Base-by-base conservation (phyloP, 106 monocot genomes). In the Allium cepa region DNA sequence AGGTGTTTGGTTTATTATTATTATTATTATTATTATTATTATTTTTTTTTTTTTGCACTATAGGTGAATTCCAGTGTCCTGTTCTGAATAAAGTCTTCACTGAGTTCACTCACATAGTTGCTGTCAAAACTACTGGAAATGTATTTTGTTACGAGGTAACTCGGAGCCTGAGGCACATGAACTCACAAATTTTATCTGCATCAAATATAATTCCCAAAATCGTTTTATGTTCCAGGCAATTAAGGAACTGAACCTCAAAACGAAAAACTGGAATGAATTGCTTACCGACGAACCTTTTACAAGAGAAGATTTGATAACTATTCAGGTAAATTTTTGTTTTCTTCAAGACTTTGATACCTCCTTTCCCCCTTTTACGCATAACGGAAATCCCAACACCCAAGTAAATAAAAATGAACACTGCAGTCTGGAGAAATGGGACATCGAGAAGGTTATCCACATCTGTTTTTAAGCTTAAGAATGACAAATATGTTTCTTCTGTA, bases 11-110 rank as follows among this genome's bases (percentile, higher is more conserved):
- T 61, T 17, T 22, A 61, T 10, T 61, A 61, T 61, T 8, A 52
- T 8, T 11, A 8, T 52, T 8, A 8, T 52, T 52, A 52, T 52
- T 5, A 17, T 61, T 46, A 10, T 64, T 47, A 17, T 27, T 50
- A 66, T 18, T 63, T 50, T 26, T 51, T 51, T 9, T 67, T 6
- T 27, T 52, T 14, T 51, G 50, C 9, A 6, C 62, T 81, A 62
- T 75, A 99, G 97, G 92, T 50, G 92, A 99, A 72, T 99, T 76
- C 68, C 82, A 92, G 8, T 99, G 97, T 64, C 97, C 97, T 75
- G 92, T 99, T 67, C 70, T 99, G 73, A 87, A 90, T 78, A 99
- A 99, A 81, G 97, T 99, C 17, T 99, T 92, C 58, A 99, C 97
- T 14, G 97, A 92, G 73, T 99, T 87, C 63, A 99, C 97, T 56